These are phyloP conservation scores for Triticum aestivum DNA, from an alignment of 176 grass and related monocot genomes.

Conservation along the genomic window DNA sequence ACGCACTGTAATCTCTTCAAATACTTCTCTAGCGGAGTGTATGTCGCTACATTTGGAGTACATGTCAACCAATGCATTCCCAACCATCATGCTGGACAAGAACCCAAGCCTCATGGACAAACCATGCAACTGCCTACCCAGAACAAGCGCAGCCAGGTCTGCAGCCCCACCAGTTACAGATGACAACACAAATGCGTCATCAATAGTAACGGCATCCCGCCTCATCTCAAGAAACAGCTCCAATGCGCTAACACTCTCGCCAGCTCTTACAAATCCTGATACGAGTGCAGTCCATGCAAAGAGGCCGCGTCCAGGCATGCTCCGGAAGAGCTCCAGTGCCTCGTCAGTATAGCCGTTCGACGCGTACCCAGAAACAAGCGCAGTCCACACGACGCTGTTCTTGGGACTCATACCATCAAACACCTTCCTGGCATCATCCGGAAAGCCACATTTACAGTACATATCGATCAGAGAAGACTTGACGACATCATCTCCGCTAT, in stretches of 20 bases:
- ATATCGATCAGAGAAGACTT: conserved; percentile 83
- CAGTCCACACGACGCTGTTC: conserved; percentile 71
- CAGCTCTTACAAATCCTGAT: conserved; percentile 60
- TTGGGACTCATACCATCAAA: conserved; percentile 61
- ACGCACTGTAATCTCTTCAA: conserved; percentile 41
- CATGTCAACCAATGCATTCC: conserved; percentile 84
- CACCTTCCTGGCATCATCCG: conserved; percentile 60
- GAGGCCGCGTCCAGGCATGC: conserved; percentile 57
- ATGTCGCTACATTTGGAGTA: conserved; percentile 95
- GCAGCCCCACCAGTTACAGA: conserved; percentile 41
- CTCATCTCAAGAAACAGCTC: conserved; percentile 72
- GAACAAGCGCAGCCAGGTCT: conserved; percentile 49
- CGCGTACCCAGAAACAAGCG: conserved; percentile 71
- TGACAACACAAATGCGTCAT: conserved; percentile 62
- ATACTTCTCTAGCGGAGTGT: conserved; percentile 74
- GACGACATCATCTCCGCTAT: conserved; percentile 50
- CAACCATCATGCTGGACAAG: conserved; percentile 47
- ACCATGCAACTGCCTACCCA: conserved; percentile 71
- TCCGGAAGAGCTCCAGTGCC: conserved; percentile 56
- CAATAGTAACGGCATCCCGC: conserved; percentile 52
- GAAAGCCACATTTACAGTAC: conserved; percentile 71
- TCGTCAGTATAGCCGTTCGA: conserved; percentile 34
- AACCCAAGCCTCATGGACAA: conserved; percentile 56
- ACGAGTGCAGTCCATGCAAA: conserved; percentile 86
- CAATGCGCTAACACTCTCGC: conserved; percentile 42